These are phyloP conservation scores for Xylariaceae sp. DNA, from an alignment of 2,329 filamentous ascomycete genomes.

Conservation along the genomic window DNA sequence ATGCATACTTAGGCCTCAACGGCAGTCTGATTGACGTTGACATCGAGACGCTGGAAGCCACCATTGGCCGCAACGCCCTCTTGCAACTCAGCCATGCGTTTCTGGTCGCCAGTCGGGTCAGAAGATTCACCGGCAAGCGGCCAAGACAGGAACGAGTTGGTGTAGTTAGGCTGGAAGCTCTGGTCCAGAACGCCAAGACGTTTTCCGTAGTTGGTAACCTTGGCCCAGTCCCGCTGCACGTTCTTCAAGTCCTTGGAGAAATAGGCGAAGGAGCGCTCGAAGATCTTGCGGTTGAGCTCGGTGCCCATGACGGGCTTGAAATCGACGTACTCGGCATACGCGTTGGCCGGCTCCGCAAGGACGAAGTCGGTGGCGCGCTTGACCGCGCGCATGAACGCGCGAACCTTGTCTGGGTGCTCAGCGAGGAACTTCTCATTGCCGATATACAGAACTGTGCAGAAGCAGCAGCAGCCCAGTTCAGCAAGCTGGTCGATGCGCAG, in stretches of 20 bases:
- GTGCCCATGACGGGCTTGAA: slow-evolving; percentile 73
- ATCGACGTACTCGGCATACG: slow-evolving; percentile 70
- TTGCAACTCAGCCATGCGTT: slow-evolving; percentile 71
- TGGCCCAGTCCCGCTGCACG: slow-evolving; percentile 72
- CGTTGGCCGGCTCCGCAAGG: slow-evolving; percentile 61
- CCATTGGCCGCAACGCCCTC: slow-evolving; percentile 65
- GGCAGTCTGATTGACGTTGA: slow-evolving; percentile 4
- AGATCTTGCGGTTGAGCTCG: slow-evolving; percentile 74
- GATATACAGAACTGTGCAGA: slow-evolving; percentile 81
- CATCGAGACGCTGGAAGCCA: slow-evolving; percentile 54
- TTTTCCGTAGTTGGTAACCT: slow-evolving; percentile 78
- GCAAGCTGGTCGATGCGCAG: slow-evolving; percentile 80
- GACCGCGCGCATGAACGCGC: slow-evolving; percentile 70
- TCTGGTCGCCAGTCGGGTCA: slow-evolving; percentile 74
- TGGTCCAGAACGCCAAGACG: slow-evolving; percentile 67
- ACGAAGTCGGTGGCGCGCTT: slow-evolving; percentile 77
- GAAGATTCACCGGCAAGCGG: slow-evolving; percentile 62
- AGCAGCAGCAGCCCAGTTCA: slow-evolving; percentile 80
- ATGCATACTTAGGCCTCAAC: slow-evolving; percentile 10
- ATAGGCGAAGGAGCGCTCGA: slow-evolving; percentile 77
- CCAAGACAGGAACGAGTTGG: slow-evolving; percentile 72
- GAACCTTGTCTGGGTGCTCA: slow-evolving; percentile 67
- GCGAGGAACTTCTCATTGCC: slow-evolving; percentile 72
- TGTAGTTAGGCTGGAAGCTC: slow-evolving; percentile 72
- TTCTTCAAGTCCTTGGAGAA: slow-evolving; percentile 77